phyloP scores from a whole-genome alignment of 306 rosid genomes.

The Fragaria nilgerrensis region DNA sequence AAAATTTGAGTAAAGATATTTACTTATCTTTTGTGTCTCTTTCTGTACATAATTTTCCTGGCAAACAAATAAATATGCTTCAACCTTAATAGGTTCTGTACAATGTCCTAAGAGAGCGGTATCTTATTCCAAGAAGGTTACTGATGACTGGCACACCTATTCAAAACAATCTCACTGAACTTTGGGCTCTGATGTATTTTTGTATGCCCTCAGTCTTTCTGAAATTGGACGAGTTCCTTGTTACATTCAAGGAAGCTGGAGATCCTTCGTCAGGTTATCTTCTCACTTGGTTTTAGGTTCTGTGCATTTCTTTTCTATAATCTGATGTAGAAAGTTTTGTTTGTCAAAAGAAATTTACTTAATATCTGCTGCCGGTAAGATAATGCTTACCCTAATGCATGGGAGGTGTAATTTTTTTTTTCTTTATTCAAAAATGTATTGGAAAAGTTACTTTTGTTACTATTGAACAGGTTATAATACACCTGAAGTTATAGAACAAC shows the following conservation, averaged over 20 bases:
- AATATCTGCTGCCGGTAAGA: not conserved
- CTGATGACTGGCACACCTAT: conserved; percentile 97
- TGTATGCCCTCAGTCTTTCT: conserved; percentile 95
- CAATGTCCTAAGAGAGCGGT: conserved; percentile 65
- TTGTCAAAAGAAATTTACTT: not conserved
- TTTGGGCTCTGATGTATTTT: conserved; percentile 87
- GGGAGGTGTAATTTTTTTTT: not conserved
- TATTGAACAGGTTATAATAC: conserved; percentile 50
- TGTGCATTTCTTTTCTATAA: not conserved
- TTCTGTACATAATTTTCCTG: conserved; percentile 10
- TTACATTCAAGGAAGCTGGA: conserved; percentile 69
- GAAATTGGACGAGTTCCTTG: conserved; percentile 69
- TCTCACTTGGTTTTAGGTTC: conserved; percentile 17
- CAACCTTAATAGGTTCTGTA: conserved; percentile 66
- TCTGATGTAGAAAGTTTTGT: not conserved
- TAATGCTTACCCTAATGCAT: not conserved
- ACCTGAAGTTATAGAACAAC: conserved; percentile 43
- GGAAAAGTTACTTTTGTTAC: conserved; percentile 25
- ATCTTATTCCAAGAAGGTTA: conserved; percentile 82
- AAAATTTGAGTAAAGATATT: not conserved
- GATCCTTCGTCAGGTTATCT: conserved; percentile 58
- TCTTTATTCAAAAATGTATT: not conserved
- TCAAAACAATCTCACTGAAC: conserved; percentile 84
- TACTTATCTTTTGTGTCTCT: not conserved
- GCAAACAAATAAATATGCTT: conserved; percentile 21